Base-by-base conservation (phyloP, 225 moss, liverwort and hornwort species). In the Physcomitrellopsis africana region DNA sequence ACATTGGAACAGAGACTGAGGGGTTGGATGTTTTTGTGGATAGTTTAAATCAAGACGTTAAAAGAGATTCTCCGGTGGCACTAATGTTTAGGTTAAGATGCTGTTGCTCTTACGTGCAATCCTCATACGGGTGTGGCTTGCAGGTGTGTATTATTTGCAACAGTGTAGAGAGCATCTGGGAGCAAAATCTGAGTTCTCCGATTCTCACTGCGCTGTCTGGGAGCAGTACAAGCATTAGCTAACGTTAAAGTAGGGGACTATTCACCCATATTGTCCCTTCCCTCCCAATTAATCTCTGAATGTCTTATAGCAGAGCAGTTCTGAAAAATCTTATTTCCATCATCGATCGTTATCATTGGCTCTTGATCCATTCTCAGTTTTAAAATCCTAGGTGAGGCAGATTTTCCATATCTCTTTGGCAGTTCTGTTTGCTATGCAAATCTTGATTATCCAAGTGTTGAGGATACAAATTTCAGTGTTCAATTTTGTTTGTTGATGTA, bases 301-400 rank as follows among this genome's bases (percentile, higher is more conserved):
- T 92, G 96, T 13, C 58, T 84, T 9, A 96, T 89, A 72, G 89
- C 85, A 75, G 96, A 93, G n/a, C 87, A 92, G 72, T 93, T 96
- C 70, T 96, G 96, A 82, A 65, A 20, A 82, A n/a, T 82, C 8
- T 93, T 93, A 72, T 96, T 96, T 41, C 96, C 96, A 46, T 92
- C 93, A 60, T 76, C 93, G 62, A 96, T 93, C 4, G 92, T 93
- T 0, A 96, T 93, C 63, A 87, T 96, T 45, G 96, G 96, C 44
- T 93, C 92, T 54, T 96, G 96, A 93, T 93, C 92, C 47, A 93
- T 93, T 8, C 87, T 96, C 63, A 96, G 93, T 85, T 81, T 96
- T 67, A 93, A 96, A 68, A 96, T 93, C 52, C 90, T 93, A 66
- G 96, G 96, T 96, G 79, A 77, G 82, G 64, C 54, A 29, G 18